phyloP scores from a whole-genome alignment of 2,329 filamentous ascomycete species.

The Aschersonia sp. region DNA sequence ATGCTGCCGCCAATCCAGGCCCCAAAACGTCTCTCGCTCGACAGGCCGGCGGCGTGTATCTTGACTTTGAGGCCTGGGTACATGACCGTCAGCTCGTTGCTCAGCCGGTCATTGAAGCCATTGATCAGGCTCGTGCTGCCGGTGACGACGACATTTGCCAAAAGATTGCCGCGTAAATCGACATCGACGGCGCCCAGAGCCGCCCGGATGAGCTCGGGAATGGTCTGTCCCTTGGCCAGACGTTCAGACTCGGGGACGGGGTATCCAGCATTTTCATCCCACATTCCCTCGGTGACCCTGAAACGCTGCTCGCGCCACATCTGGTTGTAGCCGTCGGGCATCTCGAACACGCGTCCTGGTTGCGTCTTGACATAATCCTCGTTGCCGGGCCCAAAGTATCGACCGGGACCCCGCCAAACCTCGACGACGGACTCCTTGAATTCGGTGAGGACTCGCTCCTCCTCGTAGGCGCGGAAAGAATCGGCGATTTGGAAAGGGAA shows the following conservation, averaged over 20 bases:
- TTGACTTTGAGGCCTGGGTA: conserved; percentile 80
- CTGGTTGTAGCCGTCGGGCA: conserved; percentile 93
- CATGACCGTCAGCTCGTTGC: conserved; percentile 65
- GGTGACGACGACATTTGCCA: conserved; percentile 85
- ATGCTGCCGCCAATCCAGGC: conserved; percentile 97
- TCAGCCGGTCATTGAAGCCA: conserved; percentile 82
- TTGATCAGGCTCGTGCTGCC: conserved; percentile 78
- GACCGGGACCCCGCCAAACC: conserved; percentile 71
- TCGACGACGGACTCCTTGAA: conserved; percentile 98
- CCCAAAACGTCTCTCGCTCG: conserved; percentile 79
- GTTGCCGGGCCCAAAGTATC: conserved; percentile 50
- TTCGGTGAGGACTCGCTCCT: conserved; percentile 84
- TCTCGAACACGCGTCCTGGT: conserved; percentile 82
- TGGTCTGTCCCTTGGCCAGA: conserved; percentile 59
- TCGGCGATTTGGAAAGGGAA: conserved; percentile 47
- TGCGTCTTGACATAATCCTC: conserved; percentile 60
- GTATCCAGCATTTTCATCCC: conserved; percentile 69
- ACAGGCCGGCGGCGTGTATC: conserved; percentile 73
- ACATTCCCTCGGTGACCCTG: conserved; percentile 75
- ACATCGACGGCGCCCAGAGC: conserved; percentile 72
- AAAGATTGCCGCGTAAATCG: conserved; percentile 68
- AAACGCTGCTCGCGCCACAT: conserved; percentile 85
- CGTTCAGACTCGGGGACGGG: conserved; percentile 27
- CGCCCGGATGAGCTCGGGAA: conserved; percentile 68
- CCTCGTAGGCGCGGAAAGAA: conserved; percentile 71